phyloP scores from a whole-genome alignment of 1,284 basidiomycete species.

The Boletus semigastroideus region DNA sequence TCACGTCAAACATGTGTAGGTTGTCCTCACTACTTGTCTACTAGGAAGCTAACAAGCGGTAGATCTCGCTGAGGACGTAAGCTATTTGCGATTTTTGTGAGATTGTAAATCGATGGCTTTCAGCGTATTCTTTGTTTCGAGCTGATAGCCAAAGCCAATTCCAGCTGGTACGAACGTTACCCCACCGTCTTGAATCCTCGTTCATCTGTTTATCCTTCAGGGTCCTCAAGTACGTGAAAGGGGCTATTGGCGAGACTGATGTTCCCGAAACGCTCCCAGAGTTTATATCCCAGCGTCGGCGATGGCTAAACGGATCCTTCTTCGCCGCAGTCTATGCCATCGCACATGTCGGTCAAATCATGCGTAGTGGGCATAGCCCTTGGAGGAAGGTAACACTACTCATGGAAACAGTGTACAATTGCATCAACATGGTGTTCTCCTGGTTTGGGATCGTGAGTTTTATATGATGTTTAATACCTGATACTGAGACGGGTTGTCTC shows the following conservation, averaged over 20 bases:
- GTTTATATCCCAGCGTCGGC: constrained; percentile 90
- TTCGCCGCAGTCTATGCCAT: constrained; percentile 90
- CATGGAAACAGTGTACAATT: constrained; percentile 84
- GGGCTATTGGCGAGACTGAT: constrained; percentile 95
- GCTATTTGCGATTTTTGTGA: constrained; percentile 22
- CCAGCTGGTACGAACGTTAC: constrained; percentile 62
- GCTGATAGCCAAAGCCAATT: constrained; percentile 88
- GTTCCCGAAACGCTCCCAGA: constrained; percentile 93
- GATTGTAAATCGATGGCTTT: constrained; percentile 10
- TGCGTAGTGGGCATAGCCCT: constrained; percentile 82
- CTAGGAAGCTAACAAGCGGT: constrained; percentile 9
- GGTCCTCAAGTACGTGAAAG: constrained; percentile 96
- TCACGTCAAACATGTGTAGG: constrained; percentile 90
- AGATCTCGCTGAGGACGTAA: constrained; percentile 85
- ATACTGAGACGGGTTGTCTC: background rate
- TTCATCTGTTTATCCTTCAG: constrained; percentile 34
- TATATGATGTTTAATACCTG: background rate
- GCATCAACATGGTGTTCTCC: constrained; percentile 85
- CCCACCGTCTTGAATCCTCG: background rate
- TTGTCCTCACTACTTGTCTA: constrained; percentile 14
- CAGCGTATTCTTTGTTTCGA: constrained; percentile 95
- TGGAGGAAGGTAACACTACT: constrained; percentile 75
- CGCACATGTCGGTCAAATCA: constrained; percentile 82
- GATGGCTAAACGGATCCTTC: constrained; percentile 95
- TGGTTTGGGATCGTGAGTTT: constrained; percentile 87